A percentile compares a stretch with the other conserved stretches of the same genome.
These are phyloP conservation scores for Perkinsus olseni DNA, from an alignment of 169 alveolate genomes.

Conservation along the genomic window DNA sequence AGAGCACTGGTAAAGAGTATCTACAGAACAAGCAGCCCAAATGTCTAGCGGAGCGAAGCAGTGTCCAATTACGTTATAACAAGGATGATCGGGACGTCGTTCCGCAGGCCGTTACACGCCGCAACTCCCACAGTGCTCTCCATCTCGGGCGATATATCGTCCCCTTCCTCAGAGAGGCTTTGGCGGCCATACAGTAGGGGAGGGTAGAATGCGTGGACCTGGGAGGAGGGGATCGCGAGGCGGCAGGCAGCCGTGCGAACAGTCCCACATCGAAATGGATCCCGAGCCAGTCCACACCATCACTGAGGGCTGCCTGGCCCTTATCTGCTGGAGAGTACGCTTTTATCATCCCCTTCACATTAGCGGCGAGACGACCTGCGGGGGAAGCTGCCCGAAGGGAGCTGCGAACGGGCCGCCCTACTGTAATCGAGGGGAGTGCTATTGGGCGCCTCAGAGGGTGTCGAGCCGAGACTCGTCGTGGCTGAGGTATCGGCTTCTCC, in stretches of 20 bases:
- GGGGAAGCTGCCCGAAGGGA: too few species aligned
- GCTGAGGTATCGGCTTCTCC: not conserved
- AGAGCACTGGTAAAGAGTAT: not conserved
- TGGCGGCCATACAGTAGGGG: not conserved
- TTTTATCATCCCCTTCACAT: not conserved
- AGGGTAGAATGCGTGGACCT: not conserved
- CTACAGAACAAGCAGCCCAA: not conserved
- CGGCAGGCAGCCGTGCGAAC: too few species aligned
- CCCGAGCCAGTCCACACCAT: not conserved
- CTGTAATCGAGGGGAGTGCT: not conserved
- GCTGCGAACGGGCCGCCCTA: not conserved
- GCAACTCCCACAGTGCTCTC: not conserved
- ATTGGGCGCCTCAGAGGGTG: too few species aligned
- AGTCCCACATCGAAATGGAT: not conserved
- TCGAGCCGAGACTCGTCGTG: too few species aligned
- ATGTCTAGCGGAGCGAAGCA: not conserved
- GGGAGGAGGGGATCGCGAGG: not conserved
- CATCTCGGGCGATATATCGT: not conserved
- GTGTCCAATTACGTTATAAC: not conserved
- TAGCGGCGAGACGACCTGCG: not conserved
- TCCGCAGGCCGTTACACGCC: not conserved
- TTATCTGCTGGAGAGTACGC: not conserved
- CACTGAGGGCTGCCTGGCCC: not conserved
- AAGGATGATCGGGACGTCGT: not conserved
- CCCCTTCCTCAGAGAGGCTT: not conserved